phyloP scores from a whole-genome alignment of 2,329 filamentous ascomycete species.

The Penicillium sp. region DNA sequence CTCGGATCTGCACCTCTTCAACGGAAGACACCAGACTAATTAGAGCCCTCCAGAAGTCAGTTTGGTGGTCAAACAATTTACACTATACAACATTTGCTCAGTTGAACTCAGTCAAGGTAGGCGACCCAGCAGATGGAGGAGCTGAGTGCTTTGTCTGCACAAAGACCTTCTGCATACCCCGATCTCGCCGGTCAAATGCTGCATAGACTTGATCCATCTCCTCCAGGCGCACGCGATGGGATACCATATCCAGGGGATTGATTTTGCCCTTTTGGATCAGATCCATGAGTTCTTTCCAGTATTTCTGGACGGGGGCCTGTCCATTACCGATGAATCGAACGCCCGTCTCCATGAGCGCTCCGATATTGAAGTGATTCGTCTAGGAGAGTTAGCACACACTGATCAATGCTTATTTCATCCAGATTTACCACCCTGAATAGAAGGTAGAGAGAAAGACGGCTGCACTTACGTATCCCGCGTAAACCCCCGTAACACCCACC shows the following conservation, averaged over 20 bases:
- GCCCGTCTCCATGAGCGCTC: conserved; percentile 80
- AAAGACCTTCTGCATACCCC: conserved; percentile 81
- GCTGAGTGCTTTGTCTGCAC: conserved; percentile 62
- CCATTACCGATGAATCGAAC: conserved; percentile 73
- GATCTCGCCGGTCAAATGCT: conserved; percentile 58
- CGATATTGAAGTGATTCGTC: conserved; percentile 76
- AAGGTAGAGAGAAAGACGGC: background rate
- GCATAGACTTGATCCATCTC: conserved; percentile 69
- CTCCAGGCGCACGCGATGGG: conserved; percentile 75
- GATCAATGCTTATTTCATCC: background rate
- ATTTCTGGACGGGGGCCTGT: conserved; percentile 74
- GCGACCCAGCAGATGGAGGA: conserved; percentile 55
- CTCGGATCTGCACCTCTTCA: background rate
- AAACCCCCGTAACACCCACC: conserved; percentile 75
- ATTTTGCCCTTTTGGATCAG: conserved; percentile 59
- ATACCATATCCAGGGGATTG: conserved; percentile 76
- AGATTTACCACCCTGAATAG: too few species aligned
- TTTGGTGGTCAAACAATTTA: background rate
- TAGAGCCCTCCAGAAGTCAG: background rate
- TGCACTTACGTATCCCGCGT: conserved; percentile 60
- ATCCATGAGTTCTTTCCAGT: conserved; percentile 75
- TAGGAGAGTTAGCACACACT: background rate
- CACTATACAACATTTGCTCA: background rate
- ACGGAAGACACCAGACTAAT: background rate
- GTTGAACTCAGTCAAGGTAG: conserved; percentile 51